Base-by-base conservation (phyloP, 2,329 filamentous ascomycete genomes). In the Lojkania enalia region DNA sequence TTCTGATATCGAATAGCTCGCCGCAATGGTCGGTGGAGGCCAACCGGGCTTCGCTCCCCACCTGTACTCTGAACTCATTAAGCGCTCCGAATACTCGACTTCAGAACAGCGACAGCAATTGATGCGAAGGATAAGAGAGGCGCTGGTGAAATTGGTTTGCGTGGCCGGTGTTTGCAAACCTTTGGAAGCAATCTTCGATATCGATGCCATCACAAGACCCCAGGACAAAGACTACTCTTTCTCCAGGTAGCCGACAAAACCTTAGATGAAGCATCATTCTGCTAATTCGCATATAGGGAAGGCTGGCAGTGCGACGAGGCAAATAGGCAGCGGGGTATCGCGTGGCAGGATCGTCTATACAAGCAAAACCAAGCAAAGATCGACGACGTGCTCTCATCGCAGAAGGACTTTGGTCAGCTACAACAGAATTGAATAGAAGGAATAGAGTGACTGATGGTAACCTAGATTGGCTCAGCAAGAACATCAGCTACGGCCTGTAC, bases 121-220 rank as follows among this genome's bases (percentile, higher is more conserved):
- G 5, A 68, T 82, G 42, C 73, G 75, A 2, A 68, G 78, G 2
- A 55, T 83, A 2, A 75, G 83, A 32, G 83, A 86, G 63, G 76
- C 75, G 0, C 69, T 86, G 11, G 63, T 86, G 46, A 85, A 86
- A 64, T 67, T 74, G n/a, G 72, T 82, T 2, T 50, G 56, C 11
- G 70, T 85, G 2, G 74, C 83, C 13, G 83, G 83, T 0, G 80
- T 85, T 0, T 83, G 80, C 63, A 85, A 83, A 57, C 81, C 82
- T 5, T 64, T 86, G 3, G 81, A 84, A 54, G 77, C 80, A 1
- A 77, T 84, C 32, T 70, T 83, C 5, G 71, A 75, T n/a, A 82
- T 84, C 41, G 71, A 66, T 44, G 69, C 72, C 13, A 59, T 79
- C 7, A 80, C 83, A 52, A 64, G 61, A 19, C 72, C 71, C 0